These are phyloP conservation scores for Tephrocybe sp. DNA, from an alignment of 768 basidiomycete genomes.

Conservation along the genomic window DNA sequence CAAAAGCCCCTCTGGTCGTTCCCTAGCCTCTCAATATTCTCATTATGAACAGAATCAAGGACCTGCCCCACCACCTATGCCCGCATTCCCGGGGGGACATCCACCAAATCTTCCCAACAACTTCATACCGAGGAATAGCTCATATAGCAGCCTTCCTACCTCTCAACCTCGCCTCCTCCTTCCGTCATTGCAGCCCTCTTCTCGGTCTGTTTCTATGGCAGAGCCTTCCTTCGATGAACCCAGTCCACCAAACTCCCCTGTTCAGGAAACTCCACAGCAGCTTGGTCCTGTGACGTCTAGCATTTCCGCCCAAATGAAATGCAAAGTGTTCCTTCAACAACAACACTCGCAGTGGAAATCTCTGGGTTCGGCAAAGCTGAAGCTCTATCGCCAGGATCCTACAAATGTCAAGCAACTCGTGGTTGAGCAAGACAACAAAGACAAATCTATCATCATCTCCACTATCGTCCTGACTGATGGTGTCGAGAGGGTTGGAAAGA, in stretches of 20 bases:
- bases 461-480: constrained; percentile 96
- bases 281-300: constrained; percentile 73
- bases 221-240: constrained; percentile 60
- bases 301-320: constrained; percentile 90
- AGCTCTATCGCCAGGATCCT: constrained; percentile 80
- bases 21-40: constrained; percentile 51
- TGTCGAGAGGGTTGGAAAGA: constrained; percentile 98
- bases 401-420: constrained; percentile 95
- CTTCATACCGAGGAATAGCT: constrained; percentile 35
- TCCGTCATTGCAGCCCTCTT: constrained; percentile 59
- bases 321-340: constrained; percentile 96
- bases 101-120: constrained; percentile 24
- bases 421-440: constrained; percentile 79
- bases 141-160: constrained; percentile 36
- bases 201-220: constrained; percentile 49
- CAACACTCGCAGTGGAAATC: constrained; percentile 98
- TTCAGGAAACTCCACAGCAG: constrained; percentile 47
- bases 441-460: constrained; percentile 79
- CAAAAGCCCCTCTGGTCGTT: constrained; percentile 59
- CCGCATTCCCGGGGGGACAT: constrained; percentile 38
- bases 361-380: constrained; percentile 82
- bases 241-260: constrained; percentile 84
- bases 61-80: constrained; percentile 35
- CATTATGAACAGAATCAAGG: constrained; percentile 36
- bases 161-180: constrained; percentile 52